Conservation (phyloP, 495 filamentous ascomycete genomes). For the Cetradonia linearis region DNA sequence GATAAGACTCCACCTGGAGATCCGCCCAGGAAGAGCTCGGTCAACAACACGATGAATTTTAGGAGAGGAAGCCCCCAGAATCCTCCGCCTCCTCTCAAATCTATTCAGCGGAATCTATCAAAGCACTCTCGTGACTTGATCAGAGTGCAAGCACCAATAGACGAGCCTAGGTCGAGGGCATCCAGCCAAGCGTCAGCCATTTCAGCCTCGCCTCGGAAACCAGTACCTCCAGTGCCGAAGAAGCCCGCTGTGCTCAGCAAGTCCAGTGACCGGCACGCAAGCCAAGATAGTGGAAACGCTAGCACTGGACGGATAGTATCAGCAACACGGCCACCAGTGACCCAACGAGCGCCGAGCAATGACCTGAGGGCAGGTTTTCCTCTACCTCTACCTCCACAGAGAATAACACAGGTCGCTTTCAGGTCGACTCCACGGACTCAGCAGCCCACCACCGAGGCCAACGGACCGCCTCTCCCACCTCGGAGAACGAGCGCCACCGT, state of each 20-base stretch:
- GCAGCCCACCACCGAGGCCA: not conserved
- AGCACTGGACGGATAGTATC: not conserved
- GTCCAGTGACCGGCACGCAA: not conserved
- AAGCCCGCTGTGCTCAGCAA: conserved; percentile 30
- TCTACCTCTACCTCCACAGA: conserved; percentile 11
- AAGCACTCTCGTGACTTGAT: not conserved
- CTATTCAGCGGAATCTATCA: not conserved
- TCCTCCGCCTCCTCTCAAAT: not conserved
- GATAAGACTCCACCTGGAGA: conserved; percentile 1
- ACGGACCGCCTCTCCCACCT: conserved; percentile 11
- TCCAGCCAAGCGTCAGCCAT: conserved; percentile 12
- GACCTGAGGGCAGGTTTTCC: not conserved
- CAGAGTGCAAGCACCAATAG: not conserved
- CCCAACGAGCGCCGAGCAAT: not conserved
- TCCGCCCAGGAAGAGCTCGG: not conserved
- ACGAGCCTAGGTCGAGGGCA: not conserved
- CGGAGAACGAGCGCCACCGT: not conserved
- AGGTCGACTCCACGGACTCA: not conserved
- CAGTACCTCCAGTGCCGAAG: conserved; percentile 33
- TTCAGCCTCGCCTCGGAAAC: conserved; percentile 27
- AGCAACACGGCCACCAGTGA: not conserved
- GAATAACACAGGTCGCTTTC: not conserved
- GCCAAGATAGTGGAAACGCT: not conserved
- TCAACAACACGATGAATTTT: not conserved
- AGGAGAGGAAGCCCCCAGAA: not conserved